Conservation (phyloP, 78 protist species). For the Dictyostelium discoideum region dicty_2.7 NC_007090.3:4310001-4310500, state of each 20-base stretch:
- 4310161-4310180: slow-evolving; percentile 45
- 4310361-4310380: slow-evolving; percentile 65
- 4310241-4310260: slow-evolving; percentile 60
- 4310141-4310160: slow-evolving; percentile 65
- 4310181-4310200: slow-evolving; percentile 49
- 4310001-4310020: slow-evolving; percentile 29
- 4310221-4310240: slow-evolving; percentile 66
- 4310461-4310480: neutral
- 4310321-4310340: slow-evolving; percentile 71
- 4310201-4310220: slow-evolving; percentile 53
- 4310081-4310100: slow-evolving; percentile 79
- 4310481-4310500: neutral
- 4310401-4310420: slow-evolving; percentile 68
- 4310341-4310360: slow-evolving; percentile 18
- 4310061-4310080: slow-evolving; percentile 45
- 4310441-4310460: neutral
- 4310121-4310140: slow-evolving; percentile 76
- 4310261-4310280: slow-evolving; percentile 44
- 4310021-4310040: slow-evolving; percentile 46
- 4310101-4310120: slow-evolving; percentile 89
- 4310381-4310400: slow-evolving; percentile 5
- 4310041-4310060: slow-evolving; percentile 69
- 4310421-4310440: slow-evolving; percentile 49
- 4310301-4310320: slow-evolving; percentile 63
- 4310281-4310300: slow-evolving; percentile 29